Evolutionary conservation across 2,329 filamentous ascomycete genomes (phyloP), one percentile per base, ranked within the genome.

Genomic region (Ascochyta viciae-villosae): DNA sequence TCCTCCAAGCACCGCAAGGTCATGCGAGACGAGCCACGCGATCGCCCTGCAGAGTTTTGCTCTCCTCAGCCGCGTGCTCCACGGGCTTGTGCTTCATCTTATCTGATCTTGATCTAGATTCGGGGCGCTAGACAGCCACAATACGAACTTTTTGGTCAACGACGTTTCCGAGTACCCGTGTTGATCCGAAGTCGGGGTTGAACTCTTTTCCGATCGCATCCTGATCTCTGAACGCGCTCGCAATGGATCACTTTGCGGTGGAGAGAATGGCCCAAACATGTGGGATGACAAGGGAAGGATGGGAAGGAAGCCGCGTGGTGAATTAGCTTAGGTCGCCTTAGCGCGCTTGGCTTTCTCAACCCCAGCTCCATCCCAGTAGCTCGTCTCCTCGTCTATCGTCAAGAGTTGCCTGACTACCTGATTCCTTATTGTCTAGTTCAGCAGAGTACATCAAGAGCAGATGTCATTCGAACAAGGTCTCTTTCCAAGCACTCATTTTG

Each of bases 31-130:
- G 35, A 33, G 40, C 13, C 12, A 34, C 27, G 22, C 10, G 34
- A 16, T 35, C 12, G 27, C 26, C 34, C 45, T 45, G 52, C 45
- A 50, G 42, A 44, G 16, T 34, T 54, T 49, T 54, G 45, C 45
- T 29, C 23, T 23, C 37, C 23, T 50, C 16, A 46, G 37, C 53
- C 42, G 47, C 35, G 15, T 42, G 15, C 47, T 50, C 50, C 34
- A 50, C 41, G 24, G 4, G 13, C 16, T 31, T 33, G 23, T 23
- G 46, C 46, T 43, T 24, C 19, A 60, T 57, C 39, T 60, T 62
- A 62, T 62, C 53, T 60, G 41, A 62, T 62, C 60, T 60, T 44
- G 50, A 62, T 62, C 60, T 62, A 60, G 57, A 60, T 60, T 45
- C 24, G 4, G 29, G 34, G 26, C 44, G 57, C 48, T 50, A 56